Evolutionary conservation across 1,284 basidiomycete species (phyloP).

Genomic region (Rhodotorula mucilaginosa): DNA sequence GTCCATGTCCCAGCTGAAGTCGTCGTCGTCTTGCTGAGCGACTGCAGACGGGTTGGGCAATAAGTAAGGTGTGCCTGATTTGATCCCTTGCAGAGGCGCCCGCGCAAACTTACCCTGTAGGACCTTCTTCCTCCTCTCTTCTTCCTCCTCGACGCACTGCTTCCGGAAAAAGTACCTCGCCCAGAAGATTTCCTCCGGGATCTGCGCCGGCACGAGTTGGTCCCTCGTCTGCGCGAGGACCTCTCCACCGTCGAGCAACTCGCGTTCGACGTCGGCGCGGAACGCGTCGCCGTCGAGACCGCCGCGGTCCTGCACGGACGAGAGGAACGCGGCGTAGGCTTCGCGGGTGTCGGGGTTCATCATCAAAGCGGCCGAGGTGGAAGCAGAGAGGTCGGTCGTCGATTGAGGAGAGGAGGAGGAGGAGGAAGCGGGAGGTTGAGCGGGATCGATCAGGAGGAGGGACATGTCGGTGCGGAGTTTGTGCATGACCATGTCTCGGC

Average conservation of each 20-base stretch:
- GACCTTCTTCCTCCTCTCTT: constrained; percentile 73
- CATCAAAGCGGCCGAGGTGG: neutral
- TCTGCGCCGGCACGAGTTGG: constrained; percentile 49
- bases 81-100: neutral
- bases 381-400: constrained; percentile 7
- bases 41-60: neutral
- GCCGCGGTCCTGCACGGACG: constrained; percentile 19
- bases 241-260: constrained; percentile 53
- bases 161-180: constrained; percentile 86
- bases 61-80: too few relatives aligned
- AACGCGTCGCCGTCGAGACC: constrained; percentile 30
- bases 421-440: constrained; percentile 35
- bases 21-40: constrained; percentile 40
- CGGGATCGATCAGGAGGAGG: constrained; percentile 73
- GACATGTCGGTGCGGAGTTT: constrained; percentile 72
- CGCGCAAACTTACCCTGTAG: constrained; percentile 62
- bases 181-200: constrained; percentile 77
- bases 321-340: constrained; percentile 60
- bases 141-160: constrained; percentile 77
- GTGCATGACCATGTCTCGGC: constrained; percentile 73
- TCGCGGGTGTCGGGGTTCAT: constrained; percentile 52
- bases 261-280: constrained; percentile 50
- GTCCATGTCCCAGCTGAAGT: constrained; percentile 45
- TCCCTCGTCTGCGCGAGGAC: constrained; percentile 61
- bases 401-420: constrained; percentile 1